phyloP scores from a whole-genome alignment of 495 filamentous ascomycete genomes.

The Aspergillus bridgeri region DNA sequence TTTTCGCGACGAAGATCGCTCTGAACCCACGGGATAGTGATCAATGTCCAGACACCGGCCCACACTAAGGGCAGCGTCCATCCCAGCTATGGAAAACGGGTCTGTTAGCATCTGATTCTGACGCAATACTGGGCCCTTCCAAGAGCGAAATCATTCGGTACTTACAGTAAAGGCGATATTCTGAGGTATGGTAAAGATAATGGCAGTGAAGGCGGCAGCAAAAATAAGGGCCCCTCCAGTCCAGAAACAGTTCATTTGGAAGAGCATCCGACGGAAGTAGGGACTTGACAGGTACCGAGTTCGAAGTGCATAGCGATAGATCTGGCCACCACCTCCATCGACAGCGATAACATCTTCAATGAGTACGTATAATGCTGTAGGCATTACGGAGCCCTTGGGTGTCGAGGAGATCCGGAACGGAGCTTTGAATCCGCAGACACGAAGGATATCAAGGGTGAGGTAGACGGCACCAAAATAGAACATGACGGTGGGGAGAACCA shows the following conservation, averaged over 20 bases:
- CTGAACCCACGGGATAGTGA: constrained; percentile 68
- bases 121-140: background rate
- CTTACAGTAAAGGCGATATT: constrained; percentile 70
- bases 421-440: constrained; percentile 43
- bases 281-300: constrained; percentile 67
- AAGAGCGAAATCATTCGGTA: constrained; percentile 4
- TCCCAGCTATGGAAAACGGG: constrained; percentile 33
- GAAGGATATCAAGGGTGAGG: constrained; percentile 47
- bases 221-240: constrained; percentile 54
- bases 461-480: constrained; percentile 57
- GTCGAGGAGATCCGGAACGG: constrained; percentile 72
- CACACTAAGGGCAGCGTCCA: constrained; percentile 72
- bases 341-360: constrained; percentile 81
- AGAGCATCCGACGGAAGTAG: constrained; percentile 68
- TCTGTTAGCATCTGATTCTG: constrained; percentile 10
- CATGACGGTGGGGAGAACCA: constrained; percentile 57
- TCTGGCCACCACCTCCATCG: constrained; percentile 67
- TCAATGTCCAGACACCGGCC: constrained; percentile 60
- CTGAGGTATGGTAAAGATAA: constrained; percentile 60
- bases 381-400: constrained; percentile 62
- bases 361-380: constrained; percentile 68
- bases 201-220: constrained; percentile 54
- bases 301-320: constrained; percentile 61
- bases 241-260: constrained; percentile 75
- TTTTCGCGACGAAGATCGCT: constrained; percentile 60